Base-by-base conservation (phyloP, 2,329 filamentous ascomycete genomes). In the Trichoderma oligosporum region DNA sequence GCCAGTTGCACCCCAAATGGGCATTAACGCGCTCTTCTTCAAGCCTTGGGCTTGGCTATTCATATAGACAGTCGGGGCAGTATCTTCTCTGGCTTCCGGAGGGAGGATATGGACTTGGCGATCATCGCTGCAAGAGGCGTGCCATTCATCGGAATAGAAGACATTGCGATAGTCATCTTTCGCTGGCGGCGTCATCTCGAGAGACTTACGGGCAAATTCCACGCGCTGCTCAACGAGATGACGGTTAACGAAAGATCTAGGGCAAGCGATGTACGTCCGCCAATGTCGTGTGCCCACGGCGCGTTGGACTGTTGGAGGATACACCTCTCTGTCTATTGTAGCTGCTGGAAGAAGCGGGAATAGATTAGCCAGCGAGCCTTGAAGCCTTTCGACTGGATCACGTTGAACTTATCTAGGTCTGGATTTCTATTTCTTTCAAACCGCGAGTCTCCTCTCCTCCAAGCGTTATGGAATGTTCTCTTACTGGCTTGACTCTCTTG, bases 331-430 rank as follows among this genome's bases (percentile, higher is more conserved):
- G n/a, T n/a, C n/a, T n/a, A n/a, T n/a, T n/a, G n/a, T n/a, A n/a
- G n/a, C n/a, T n/a, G n/a, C n/a, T n/a, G n/a, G n/a, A n/a, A n/a
- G n/a, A n/a, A n/a, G n/a, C n/a, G n/a, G n/a, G n/a, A n/a, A n/a
- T n/a, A n/a, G n/a, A n/a, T n/a, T n/a, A n/a, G n/a, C n/a, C n/a
- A n/a, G n/a, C 0, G 7, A 27, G 38, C 0, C 11, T 59, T 12
- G 55, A 35, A 4, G 45, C 20, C 24, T 60, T 61, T 4, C 56
- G 55, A 35, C 49, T 7, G 16, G 41, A 60, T 7, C 16, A 55
- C n/a, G n/a, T n/a, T n/a, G n/a, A n/a, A n/a, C n/a, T n/a, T n/a
- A n/a, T n/a, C n/a, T n/a, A n/a, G n/a, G n/a, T n/a, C n/a, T n/a
- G n/a, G n/a, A n/a, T n/a, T n/a, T n/a, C n/a, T n/a, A n/a, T n/a